Evolutionary conservation across 192 early-diverging fungal genomes (phyloP).

Genomic region (Linnemannia zychae): DNA sequence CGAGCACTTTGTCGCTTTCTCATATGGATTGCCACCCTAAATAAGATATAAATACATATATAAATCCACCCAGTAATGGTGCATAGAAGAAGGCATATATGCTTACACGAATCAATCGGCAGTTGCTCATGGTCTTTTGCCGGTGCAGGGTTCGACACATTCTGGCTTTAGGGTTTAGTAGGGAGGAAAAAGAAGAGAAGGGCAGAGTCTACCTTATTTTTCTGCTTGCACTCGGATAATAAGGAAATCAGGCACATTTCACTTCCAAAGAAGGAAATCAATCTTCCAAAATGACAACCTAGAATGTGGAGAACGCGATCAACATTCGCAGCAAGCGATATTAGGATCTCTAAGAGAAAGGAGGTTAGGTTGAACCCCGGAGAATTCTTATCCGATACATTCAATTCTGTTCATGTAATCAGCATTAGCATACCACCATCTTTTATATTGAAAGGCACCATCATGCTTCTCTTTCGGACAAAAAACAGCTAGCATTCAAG

Average conservation of each 20-base stretch:
- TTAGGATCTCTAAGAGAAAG: background rate
- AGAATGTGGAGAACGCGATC: background rate
- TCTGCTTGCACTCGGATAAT: no score
- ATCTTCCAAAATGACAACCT: background rate
- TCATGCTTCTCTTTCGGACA: no score
- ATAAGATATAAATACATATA: background rate
- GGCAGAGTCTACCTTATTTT: no score
- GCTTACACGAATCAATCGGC: background rate
- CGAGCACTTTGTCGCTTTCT: background rate
- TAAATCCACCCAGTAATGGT: no score
- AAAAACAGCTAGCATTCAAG: no score
- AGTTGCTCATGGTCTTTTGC: background rate
- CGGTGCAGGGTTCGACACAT: background rate
- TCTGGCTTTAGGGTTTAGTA: background rate
- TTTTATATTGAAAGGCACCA: background rate
- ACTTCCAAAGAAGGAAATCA: slow-evolving; percentile 1
- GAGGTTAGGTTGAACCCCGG: background rate
- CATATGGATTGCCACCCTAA: background rate
- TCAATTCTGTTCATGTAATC: background rate
- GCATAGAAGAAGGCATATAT: background rate
- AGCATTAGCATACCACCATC: background rate
- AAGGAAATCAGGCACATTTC: no score
- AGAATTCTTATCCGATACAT: background rate
- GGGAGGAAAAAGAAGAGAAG: no score
- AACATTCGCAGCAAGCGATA: no score